Conservation (phyloP, 495 filamentous ascomycete species). For the Pseudevernia furfuracea region DNA sequence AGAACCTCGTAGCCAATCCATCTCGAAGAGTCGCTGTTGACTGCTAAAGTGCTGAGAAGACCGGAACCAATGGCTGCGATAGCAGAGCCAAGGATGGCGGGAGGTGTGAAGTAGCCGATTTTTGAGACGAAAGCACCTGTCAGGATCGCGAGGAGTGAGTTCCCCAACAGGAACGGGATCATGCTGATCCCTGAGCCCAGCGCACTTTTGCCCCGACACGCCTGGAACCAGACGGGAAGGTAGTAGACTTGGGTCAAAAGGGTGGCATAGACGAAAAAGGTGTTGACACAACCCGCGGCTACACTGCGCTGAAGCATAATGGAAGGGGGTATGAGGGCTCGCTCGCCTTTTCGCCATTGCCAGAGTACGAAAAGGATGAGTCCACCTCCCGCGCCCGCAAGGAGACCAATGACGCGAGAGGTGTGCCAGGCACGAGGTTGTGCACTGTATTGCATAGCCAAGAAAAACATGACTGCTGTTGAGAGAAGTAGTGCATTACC, state of each 20-base stretch:
- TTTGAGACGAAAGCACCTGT: constrained; percentile 15
- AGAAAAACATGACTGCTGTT: not conserved
- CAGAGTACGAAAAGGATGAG: not conserved
- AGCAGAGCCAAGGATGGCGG: constrained; percentile 9
- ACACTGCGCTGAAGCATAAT: not conserved
- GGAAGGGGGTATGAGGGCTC: not conserved
- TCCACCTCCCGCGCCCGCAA: not conserved
- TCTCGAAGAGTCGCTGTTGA: constrained; percentile 35
- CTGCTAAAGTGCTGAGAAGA: constrained; percentile 45
- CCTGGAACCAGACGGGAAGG: constrained; percentile 5
- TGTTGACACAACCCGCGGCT: not conserved
- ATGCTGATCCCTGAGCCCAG: not conserved
- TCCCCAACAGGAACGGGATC: not conserved
- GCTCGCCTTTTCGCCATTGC: constrained; percentile 19
- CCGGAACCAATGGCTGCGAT: constrained; percentile 32
- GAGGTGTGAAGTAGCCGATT: constrained; percentile 20
- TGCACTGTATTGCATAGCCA: not conserved
- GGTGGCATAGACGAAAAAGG: not conserved
- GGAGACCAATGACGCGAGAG: constrained; percentile 1
- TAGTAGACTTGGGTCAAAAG: not conserved
- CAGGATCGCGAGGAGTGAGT: not conserved
- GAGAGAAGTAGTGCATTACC: not conserved
- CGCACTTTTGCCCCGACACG: not conserved
- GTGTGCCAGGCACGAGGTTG: not conserved
- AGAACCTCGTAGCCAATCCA: constrained; percentile 59